Base-by-base conservation (phyloP, 73 alveolate species). In the Paramecium pentaurelia region DNA sequence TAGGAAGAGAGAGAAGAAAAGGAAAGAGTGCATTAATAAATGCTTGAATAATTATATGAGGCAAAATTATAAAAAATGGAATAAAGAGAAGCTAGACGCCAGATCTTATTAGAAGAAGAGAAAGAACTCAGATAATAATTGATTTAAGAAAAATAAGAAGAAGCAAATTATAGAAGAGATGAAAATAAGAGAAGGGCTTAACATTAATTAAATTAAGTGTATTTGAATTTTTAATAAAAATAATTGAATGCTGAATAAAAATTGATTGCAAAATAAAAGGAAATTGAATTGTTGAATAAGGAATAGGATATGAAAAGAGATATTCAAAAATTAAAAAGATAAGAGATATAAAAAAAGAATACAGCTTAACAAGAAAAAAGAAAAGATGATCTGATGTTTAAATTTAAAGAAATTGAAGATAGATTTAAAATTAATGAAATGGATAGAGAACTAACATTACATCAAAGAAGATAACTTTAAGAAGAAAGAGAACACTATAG, bases 401-500 rank as follows among this genome's bases (percentile, higher is more conserved):
- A 44, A 80, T 42, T 80, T 1, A 32, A 80, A 12, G 91, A 25
- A 80, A 36, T 80, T 0, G 91, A 80, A 27, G 91, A 80, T 80
- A 80, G 91, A 80, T 80, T 45, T 47, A 40, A 27, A 25, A 32
- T 80, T 8, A 47, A 36, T 42, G 91, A 80, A 45, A 22, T 45
- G 44, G 58, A 80, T n/a, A 40, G 73, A 44, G 30, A 80, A 49
- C 16, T 80, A 36, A 44, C 91, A 10, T 18, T 45, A 6, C 51
- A 80, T 16, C 14, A 80, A 49, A 44, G 8, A 27, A 80, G 32
- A 49, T 60, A 45, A 25, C 32, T 80, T 18, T 80, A 80, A 80
- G 44, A 49, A 11, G 91, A 80, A 16, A 80, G 91, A 36, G 91
- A 80, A 20, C 0, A 45, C 8, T 80, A 80, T 80, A n/a, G 91